Percentiles rank a stretch among this genome's conserved stretches.
phyloP scores from a whole-genome alignment of 805 yeast genomes.

The Saturnispora serradocipensis region DNA sequence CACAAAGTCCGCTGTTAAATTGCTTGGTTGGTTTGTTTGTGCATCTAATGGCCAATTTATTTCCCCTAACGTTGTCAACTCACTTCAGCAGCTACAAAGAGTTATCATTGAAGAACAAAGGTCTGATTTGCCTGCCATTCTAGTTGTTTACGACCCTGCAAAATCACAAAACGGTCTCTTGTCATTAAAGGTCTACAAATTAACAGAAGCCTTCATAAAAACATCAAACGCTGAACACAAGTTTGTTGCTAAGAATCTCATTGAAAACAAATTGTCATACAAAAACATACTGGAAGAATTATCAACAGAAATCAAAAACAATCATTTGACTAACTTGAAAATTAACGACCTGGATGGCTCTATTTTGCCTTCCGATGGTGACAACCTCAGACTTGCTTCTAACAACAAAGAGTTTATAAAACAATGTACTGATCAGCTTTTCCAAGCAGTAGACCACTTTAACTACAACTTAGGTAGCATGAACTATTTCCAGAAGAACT shows the following conservation, averaged over 20 bases:
- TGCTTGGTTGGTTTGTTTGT: constrained; percentile 76
- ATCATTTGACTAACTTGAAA: constrained; percentile 43
- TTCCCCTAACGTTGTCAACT: constrained; percentile 57
- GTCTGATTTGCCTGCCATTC: constrained; percentile 36
- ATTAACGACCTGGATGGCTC: constrained; percentile 19
- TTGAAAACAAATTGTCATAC: constrained; percentile 49
- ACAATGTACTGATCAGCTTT: constrained; percentile 49
- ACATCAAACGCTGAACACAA: constrained; percentile 41
- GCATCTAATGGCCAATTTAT: constrained; percentile 44
- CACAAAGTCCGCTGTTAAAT: constrained; percentile 57
- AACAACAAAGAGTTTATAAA: constrained; percentile 28
- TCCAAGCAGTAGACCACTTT: constrained; percentile 63
- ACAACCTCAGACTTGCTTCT: constrained; percentile 30
- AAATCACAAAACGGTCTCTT: constrained; percentile 54
- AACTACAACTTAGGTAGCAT: constrained; percentile 72
- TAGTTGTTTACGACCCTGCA: constrained; percentile 58
- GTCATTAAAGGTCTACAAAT: constrained; percentile 58
- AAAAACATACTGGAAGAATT: constrained; percentile 65
- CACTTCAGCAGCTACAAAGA: constrained; percentile 53
- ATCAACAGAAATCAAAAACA: constrained; percentile 56
- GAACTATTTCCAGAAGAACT: constrained; percentile 73
- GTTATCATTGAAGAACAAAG: constrained; percentile 20
- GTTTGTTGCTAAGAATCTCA: constrained; percentile 58
- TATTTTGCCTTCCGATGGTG: constrained; percentile 8
- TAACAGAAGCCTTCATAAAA: constrained; percentile 51